phyloP scores from a whole-genome alignment of 768 basidiomycete genomes.

The Mrakia frigida region DNA sequence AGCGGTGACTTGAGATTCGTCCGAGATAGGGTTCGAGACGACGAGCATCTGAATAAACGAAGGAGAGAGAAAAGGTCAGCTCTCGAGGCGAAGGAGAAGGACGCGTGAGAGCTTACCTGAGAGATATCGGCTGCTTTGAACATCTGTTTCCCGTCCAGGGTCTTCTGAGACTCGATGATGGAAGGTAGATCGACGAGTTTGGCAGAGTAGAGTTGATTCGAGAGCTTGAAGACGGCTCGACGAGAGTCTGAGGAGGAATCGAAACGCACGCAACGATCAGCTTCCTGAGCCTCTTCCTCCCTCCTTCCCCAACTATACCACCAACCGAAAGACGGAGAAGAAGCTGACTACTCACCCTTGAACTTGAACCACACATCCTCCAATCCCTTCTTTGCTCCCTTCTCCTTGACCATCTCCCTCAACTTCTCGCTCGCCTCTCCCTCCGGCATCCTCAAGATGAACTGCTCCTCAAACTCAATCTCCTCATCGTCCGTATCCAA shows the following conservation, averaged over 20 bases:
- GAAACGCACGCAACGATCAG: not conserved
- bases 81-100: not conserved
- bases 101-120: conserved; percentile 56
- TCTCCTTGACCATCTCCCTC: conserved; percentile 54
- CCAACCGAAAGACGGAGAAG: too few species aligned
- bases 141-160: conserved; percentile 90
- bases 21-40: conserved; percentile 54
- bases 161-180: conserved; percentile 91
- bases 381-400: conserved; percentile 63
- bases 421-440: conserved; percentile 54
- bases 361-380: conserved; percentile 97
- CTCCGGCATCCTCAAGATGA: conserved; percentile 80
- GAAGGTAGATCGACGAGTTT: conserved; percentile 95
- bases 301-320: not conserved
- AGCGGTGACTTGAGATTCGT: conserved; percentile 62
- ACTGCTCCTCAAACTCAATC: conserved; percentile 92
- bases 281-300: not conserved
- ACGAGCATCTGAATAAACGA: conserved; percentile 75
- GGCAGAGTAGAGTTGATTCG: conserved; percentile 70
- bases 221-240: conserved; percentile 81
- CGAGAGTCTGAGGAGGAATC: conserved; percentile 63
- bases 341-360: conserved; percentile 63
- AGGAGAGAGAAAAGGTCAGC: not conserved
- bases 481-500: conserved; percentile 88
- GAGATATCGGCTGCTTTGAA: conserved; percentile 99